Base-by-base conservation (phyloP, 2,329 filamentous ascomycete species). In the Pestalotiopsis sp. region DNA sequence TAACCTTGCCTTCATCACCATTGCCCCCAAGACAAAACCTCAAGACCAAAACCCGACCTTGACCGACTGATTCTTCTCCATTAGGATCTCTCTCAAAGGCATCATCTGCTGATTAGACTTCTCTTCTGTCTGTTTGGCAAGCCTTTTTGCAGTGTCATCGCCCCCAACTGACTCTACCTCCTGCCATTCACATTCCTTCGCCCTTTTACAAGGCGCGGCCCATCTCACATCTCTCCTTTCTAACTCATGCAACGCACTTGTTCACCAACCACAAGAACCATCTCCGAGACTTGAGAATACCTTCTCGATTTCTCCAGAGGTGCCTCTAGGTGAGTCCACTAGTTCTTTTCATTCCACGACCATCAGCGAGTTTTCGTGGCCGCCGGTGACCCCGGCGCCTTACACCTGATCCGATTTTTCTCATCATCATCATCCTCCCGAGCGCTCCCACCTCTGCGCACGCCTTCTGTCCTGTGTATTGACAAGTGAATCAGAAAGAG, bases 321-420 rank as follows among this genome's bases (percentile, higher is more conserved):
- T 41, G 17, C 38, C 31, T 13, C 3, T 20, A 14, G 59, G 59
- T 62, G 38, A 62, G 59, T 62, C 36, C 14, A 12, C 27, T n/a
- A 20, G 14, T 62, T 62, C 20, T 23, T 38, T 23, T 49, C 61
- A 23, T 39, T 14, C 38, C n/a, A 11, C 36, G 14, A 38, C 36
- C 5, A 20, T 39, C 41, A 12, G 39, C n/a, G 14, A 36, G 20
- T 57, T 57, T 23, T 66, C 63, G 31, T 66, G 36, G 25, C 39
- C 27, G 31, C 63, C 63, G 63, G 36, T 57, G 31, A 27, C 14
- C 14, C 63, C 63, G 63, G 25, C 7, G 25, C 63, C 49, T 66
- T 66, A 66, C 63, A 66, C 63, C 63, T 56, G 41, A 58, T 58
- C 49, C 63, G 39, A 56, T 66, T 58, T 66, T 66, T 58, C 45